These are phyloP conservation scores for Pleurotus djamor DNA, from an alignment of 768 basidiomycete genomes.

Conservation along the genomic window DNA sequence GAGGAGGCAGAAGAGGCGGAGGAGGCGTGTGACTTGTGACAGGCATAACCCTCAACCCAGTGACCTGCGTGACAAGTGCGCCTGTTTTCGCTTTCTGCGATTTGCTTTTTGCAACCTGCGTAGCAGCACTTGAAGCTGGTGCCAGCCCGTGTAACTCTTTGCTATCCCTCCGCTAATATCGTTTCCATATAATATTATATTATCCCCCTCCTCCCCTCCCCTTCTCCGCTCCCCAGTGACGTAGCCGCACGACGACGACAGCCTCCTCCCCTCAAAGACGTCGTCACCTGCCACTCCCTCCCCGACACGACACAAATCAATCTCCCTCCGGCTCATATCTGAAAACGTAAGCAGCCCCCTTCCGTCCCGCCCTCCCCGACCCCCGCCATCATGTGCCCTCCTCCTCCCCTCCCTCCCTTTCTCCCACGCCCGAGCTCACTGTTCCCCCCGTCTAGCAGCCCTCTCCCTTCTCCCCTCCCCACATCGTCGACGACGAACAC, in stretches of 20 bases:
- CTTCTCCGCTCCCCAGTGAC: not conserved
- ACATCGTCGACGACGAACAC: not conserved
- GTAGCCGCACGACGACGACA: not conserved
- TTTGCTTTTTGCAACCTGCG: too few relatives aligned
- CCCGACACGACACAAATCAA: conserved; percentile 1
- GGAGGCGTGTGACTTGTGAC: too few relatives aligned
- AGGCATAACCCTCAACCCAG: too few relatives aligned
- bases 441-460: not conserved
- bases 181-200: too few relatives aligned
- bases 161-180: too few relatives aligned
- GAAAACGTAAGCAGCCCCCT: conserved; percentile 7
- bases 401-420: conserved; percentile 5
- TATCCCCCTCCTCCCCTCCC: not conserved
- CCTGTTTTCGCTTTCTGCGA: too few relatives aligned
- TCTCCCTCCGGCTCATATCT: not conserved
- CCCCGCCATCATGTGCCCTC: not conserved
- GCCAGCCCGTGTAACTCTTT: too few relatives aligned
- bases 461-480: conserved; percentile 2
- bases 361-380: conserved; percentile 5
- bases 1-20: too few relatives aligned
- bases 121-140: too few relatives aligned
- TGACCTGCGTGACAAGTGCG: too few relatives aligned
- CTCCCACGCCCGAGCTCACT: not conserved
- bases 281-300: not conserved
- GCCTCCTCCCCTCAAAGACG: not conserved